Evolutionary conservation across 306 rosid species (phyloP).

Genomic region (Styphnolobium japonicum): DNA sequence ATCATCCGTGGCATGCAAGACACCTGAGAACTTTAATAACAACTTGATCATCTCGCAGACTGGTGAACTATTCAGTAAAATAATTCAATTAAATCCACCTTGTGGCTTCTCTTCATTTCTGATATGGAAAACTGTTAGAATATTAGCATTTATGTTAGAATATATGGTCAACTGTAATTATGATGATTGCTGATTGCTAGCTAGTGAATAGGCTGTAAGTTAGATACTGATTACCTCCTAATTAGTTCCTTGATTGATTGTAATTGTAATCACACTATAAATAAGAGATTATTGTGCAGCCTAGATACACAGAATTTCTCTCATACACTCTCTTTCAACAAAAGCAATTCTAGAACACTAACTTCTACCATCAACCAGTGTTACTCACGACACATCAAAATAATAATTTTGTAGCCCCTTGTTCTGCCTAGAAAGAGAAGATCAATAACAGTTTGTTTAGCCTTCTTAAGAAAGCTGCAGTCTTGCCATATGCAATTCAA

Average conservation of each 20-base stretch:
- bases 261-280: neutral
- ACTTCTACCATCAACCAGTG: slow-evolving; percentile 5
- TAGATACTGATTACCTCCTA: neutral
- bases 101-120: neutral
- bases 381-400: slow-evolving; percentile 5
- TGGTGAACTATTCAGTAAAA: slow-evolving; percentile 16
- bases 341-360: neutral
- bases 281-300: neutral
- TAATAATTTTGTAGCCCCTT: neutral
- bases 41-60: slow-evolving; percentile 6
- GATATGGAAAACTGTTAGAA: neutral
- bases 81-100: neutral
- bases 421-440: neutral
- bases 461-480: neutral
- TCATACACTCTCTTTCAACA: neutral
- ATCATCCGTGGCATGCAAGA: slow-evolving; percentile 15
- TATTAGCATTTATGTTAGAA: neutral
- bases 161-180: neutral
- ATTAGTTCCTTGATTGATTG: neutral
- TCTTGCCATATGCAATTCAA: neutral
- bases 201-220: neutral
- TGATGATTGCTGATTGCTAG: neutral
- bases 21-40: slow-evolving; percentile 17
- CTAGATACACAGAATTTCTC: neutral
- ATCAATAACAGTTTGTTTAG: neutral